Evolutionary conservation across 441 rosid genomes (phyloP).

Genomic region (Gossypium lobatum): DNA sequence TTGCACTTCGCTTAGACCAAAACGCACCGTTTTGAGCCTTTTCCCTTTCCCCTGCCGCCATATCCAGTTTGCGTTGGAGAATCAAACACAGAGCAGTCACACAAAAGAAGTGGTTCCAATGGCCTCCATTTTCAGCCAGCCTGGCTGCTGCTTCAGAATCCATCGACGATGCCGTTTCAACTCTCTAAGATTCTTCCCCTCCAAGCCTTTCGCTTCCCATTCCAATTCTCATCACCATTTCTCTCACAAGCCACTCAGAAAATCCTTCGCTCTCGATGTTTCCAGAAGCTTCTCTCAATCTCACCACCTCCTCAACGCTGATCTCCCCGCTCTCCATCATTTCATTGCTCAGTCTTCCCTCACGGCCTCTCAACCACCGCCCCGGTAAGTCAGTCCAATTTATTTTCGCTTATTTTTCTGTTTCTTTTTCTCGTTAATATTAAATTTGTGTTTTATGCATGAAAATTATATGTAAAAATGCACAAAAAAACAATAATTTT

Average conservation of each 20-base stretch:
- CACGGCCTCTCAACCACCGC: slow-evolving; percentile 33
- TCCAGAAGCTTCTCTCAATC: slow-evolving; percentile 47
- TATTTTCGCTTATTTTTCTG: too few relatives aligned
- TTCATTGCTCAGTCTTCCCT: slow-evolving; percentile 54
- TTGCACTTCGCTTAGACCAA: background rate
- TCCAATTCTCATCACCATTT: slow-evolving; percentile 14
- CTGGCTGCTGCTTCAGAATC: slow-evolving; percentile 37
- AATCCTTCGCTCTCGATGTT: slow-evolving; percentile 24
- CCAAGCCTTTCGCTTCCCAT: slow-evolving; percentile 18
- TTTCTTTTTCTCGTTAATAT: background rate
- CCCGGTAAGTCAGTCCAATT: slow-evolving; percentile 39
- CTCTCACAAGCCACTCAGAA: slow-evolving; percentile 19
- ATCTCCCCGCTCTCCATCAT: slow-evolving; percentile 55
- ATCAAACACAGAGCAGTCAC: background rate
- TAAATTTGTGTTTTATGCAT: background rate
- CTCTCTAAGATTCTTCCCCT: slow-evolving; percentile 33
- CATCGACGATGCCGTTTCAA: slow-evolving; percentile 31
- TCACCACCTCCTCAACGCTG: slow-evolving; percentile 21
- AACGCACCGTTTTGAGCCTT: slow-evolving; percentile 8
- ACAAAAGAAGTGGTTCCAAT: slow-evolving; percentile 15
- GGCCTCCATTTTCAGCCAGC: slow-evolving; percentile 40
- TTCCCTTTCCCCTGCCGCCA: background rate
- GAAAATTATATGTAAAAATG: background rate
- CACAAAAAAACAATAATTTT: background rate
- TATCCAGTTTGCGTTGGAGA: background rate